Base-by-base conservation (phyloP, 495 filamentous ascomycete species). In the Penicillium verhagenii region DNA sequence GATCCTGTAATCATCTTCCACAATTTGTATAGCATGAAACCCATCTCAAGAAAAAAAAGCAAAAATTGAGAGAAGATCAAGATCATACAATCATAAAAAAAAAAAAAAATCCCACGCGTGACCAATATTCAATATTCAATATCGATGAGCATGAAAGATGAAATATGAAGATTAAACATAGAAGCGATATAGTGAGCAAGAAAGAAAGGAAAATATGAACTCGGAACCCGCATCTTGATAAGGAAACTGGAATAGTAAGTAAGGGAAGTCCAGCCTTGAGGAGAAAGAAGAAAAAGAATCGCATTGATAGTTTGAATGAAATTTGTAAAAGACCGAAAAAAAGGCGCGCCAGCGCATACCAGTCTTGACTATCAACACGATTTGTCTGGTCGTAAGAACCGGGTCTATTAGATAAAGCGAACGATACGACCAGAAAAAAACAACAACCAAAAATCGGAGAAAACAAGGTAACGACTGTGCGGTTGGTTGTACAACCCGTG, bases 381-480 rank as follows among this genome's bases (percentile, higher is more conserved):
- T 31, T 52, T 37, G 40, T 37, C 13, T 52, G 16, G 39, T 45
- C 38, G 35, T 50, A 35, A 42, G 24, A 52, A n/a, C 3, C 19
- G 38, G 21, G 26, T 53, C 50, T 53, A 53, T 53, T 24, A 29
- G 19, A 53, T 35, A 42, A 42, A 42, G 49, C 47, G 29, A 50
- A 37, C 43, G 25, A 16, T 5, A n/a, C 40, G n/a, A 49, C 9
- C 13, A 39, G 28, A 2, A 26, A 35, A 53, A 42, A 25, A 24
- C 28, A 39, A 24, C n/a, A n/a, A n/a, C n/a, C n/a, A n/a, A n/a
- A n/a, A n/a, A n/a, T n/a, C n/a, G n/a, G n/a, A n/a, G n/a, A 7
- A n/a, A 38, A 28, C 19, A 14, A 31, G 28, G 52, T 56, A 63
- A 56, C 40, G 60, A 63, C 31, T 48, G 60, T 56, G 56, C 33